Conservation (phyloP, 768 basidiomycete genomes). For the Crepidotus variabilis region DNA sequence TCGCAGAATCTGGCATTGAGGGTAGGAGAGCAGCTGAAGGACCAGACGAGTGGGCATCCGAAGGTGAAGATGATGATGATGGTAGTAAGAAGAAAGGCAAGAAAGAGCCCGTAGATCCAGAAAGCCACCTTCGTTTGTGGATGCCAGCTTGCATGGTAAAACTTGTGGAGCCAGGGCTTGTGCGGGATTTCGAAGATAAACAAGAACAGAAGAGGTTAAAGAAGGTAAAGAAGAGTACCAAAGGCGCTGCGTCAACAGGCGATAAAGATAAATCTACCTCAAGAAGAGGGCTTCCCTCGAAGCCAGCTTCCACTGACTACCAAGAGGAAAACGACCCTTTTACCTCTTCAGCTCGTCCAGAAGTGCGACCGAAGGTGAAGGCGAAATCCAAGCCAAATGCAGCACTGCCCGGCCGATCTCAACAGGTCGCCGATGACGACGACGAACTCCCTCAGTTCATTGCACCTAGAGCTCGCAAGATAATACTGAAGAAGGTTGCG, state of each 20-base stretch:
- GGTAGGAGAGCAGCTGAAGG: constrained; percentile 51
- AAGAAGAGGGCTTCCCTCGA: constrained; percentile 1
- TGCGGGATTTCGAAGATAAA: constrained; percentile 53
- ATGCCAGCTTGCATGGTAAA: constrained; percentile 78
- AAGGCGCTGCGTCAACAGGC: background rate
- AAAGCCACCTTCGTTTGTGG: constrained; percentile 68
- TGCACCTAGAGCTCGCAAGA: background rate
- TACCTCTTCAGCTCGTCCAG: background rate
- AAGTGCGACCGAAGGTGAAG: background rate
- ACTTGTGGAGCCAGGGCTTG: constrained; percentile 62
- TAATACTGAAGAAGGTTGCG: background rate
- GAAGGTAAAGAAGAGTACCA: constrained; percentile 39
- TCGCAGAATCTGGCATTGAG: constrained; percentile 63
- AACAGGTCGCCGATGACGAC: background rate
- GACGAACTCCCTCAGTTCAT: background rate
- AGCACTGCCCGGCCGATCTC: background rate
- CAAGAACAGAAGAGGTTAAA: constrained; percentile 46
- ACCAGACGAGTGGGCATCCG: constrained; percentile 45
- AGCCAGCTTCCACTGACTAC: background rate
- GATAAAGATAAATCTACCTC: background rate
- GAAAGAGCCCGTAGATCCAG: constrained; percentile 44
- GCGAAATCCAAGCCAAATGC: background rate
- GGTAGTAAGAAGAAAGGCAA: constrained; percentile 34
- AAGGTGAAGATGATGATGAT: constrained; percentile 44
- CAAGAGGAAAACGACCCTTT: constrained; percentile 2